These are phyloP conservation scores for Salisapilia sapeloensis DNA, from an alignment of 352 stramenopile species.

Conservation along the genomic window DNA sequence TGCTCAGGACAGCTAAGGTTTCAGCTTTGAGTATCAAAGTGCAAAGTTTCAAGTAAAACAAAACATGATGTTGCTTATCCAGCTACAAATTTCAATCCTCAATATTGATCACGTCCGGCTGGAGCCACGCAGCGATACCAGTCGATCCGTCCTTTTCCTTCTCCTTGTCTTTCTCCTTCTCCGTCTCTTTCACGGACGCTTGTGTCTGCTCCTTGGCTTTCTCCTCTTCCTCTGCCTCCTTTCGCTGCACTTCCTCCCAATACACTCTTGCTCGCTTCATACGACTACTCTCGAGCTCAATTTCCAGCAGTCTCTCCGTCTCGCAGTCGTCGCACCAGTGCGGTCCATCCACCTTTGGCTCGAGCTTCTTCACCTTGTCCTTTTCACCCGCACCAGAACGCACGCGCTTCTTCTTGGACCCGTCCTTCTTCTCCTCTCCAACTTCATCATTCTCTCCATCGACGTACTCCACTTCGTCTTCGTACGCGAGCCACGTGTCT, in stretches of 20 bases:
- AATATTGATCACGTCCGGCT: too few species aligned
- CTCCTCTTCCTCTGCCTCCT: conserved; percentile 9
- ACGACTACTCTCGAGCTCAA: conserved; percentile 28
- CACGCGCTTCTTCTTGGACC: conserved; percentile 19
- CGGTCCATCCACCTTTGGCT: conserved; percentile 39
- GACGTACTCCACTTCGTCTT: conserved; percentile 81
- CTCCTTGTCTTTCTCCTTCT: conserved; percentile 8
- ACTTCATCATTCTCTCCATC: too few species aligned
- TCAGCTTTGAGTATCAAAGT: too few species aligned
- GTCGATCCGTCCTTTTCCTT: conserved; percentile 4
- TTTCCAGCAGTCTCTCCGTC: too few species aligned
- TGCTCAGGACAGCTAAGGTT: too few species aligned
- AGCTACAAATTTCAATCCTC: too few species aligned
- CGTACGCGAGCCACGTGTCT: conserved; percentile 74
- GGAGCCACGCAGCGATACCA: not conserved
- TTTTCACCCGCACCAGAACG: conserved; percentile 25
- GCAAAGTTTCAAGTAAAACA: too few species aligned
- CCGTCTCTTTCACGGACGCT: conserved; percentile 6
- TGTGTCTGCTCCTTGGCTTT: conserved; percentile 7
- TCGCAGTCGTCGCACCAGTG: conserved; percentile 9
- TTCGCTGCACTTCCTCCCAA: conserved; percentile 16
- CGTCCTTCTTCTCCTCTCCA: too few species aligned
- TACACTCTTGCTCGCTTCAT: conserved; percentile 26
- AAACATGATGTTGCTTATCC: too few species aligned
- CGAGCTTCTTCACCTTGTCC: conserved; percentile 45